Evolutionary conservation across 306 rosid species (phyloP).

Genomic region (Macrotyloma uniflorum): DNA sequence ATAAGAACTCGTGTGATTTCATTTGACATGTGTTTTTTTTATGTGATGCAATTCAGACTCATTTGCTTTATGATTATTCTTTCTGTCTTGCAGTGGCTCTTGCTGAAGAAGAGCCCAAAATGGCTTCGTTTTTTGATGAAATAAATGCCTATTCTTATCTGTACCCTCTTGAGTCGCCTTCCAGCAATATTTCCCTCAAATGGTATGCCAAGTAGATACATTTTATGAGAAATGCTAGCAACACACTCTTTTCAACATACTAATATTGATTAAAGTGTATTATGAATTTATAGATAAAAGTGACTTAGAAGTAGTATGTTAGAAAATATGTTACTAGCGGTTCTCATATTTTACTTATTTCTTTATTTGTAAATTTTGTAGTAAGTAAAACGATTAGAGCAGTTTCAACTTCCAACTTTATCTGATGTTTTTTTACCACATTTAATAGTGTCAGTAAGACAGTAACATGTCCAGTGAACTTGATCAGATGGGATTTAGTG

Average conservation of each 20-base stretch:
- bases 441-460: not conserved
- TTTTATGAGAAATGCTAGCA: not conserved
- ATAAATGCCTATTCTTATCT: slow-evolving; percentile 79
- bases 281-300: too few relatives aligned
- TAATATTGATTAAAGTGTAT: too few relatives aligned
- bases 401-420: slow-evolving; percentile 4
- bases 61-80: slow-evolving; percentile 27
- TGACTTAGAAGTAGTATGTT: too few relatives aligned
- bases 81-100: slow-evolving; percentile 57
- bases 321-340: too few relatives aligned
- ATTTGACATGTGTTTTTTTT: not conserved
- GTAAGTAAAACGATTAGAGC: not conserved
- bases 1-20: not conserved
- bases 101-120: slow-evolving; percentile 71
- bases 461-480: not conserved
- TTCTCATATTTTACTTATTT: not conserved
- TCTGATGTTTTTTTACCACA: not conserved
- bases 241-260: too few relatives aligned
- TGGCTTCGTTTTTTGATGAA: slow-evolving; percentile 71
- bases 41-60: not conserved
- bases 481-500: slow-evolving; percentile 19
- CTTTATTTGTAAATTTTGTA: slow-evolving; percentile 4
- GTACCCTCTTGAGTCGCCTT: slow-evolving; percentile 77
- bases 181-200: slow-evolving; percentile 70
- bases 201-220: slow-evolving; percentile 56